These are phyloP conservation scores for Chalciporus piperatus DNA, from an alignment of 768 basidiomycete genomes.

Conservation along the genomic window DNA sequence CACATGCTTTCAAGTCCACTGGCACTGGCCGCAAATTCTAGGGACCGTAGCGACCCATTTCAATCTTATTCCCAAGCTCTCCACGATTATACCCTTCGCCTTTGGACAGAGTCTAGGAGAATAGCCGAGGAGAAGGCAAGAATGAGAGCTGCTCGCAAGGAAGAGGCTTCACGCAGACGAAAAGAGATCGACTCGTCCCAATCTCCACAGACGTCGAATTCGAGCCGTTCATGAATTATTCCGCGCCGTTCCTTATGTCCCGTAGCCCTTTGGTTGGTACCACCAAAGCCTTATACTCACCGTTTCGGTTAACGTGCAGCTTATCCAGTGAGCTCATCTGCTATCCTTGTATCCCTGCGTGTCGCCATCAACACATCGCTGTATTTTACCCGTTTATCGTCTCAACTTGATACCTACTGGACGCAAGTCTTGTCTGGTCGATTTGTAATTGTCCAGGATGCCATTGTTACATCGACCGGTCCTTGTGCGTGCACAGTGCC, in stretches of 20 bases:
- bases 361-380: constrained; percentile 13
- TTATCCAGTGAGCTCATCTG: constrained; percentile 14
- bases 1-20: constrained; percentile 18
- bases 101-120: constrained; percentile 67
- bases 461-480: constrained; percentile 6
- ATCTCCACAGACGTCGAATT: constrained; percentile 4
- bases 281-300: constrained; percentile 1
- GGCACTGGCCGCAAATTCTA: constrained; percentile 7
- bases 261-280: constrained; percentile 14
- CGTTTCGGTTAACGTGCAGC: constrained; percentile 11
- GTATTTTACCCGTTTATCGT: constrained; percentile 12
- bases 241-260: constrained; percentile 1
- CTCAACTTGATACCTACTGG: constrained; percentile 2
- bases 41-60: constrained; percentile 34
- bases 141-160: constrained; percentile 26
- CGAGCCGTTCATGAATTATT: constrained; percentile 14
- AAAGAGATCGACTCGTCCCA: constrained; percentile 15
- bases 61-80: constrained; percentile 60
- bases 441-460: not conserved
- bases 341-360: constrained; percentile 13
- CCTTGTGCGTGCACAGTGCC: constrained; percentile 15
- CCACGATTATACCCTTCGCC: constrained; percentile 62
- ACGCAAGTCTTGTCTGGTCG: not conserved
- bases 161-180: constrained; percentile 25
- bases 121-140: constrained; percentile 51